A percentile compares a stretch with the other conserved stretches of the same genome.
Conservation (phyloP, 2,329 filamentous ascomycete genomes). For the Nemania diffusa region DNA sequence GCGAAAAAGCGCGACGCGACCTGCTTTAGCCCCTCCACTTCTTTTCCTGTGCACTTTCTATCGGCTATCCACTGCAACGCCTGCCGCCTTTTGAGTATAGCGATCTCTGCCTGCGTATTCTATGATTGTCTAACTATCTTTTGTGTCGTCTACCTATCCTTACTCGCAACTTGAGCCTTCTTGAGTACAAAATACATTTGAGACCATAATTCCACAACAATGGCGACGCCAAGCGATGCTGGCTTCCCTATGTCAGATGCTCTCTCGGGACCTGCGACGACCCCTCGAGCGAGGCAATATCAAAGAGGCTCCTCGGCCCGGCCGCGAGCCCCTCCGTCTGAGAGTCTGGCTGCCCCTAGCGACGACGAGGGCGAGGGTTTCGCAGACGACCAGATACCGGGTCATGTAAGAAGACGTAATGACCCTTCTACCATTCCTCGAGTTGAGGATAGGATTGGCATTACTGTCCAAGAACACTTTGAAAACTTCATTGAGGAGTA, state of each 20-base stretch:
- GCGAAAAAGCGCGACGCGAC: conserved; percentile 38
- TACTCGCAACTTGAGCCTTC: not conserved
- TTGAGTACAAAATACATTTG: not conserved
- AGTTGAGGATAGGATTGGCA: conserved; percentile 80
- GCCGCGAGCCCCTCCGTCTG: conserved; percentile 69
- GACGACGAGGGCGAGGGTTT: conserved; percentile 72
- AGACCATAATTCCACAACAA: conserved; percentile 41
- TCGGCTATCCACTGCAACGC: not conserved
- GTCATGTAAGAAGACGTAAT: conserved; percentile 57
- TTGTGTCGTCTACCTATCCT: not conserved
- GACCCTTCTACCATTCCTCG: conserved; percentile 68
- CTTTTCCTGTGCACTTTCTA: conserved; percentile 14
- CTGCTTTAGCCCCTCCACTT: conserved; percentile 34
- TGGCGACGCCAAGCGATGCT: conserved; percentile 66
- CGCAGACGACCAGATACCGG: conserved; percentile 71
- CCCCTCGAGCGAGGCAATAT: conserved; percentile 56
- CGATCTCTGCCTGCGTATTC: conserved; percentile 11
- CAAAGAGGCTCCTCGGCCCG: conserved; percentile 64
- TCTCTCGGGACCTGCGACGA: conserved; percentile 55
- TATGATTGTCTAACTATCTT: not conserved
- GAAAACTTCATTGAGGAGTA: conserved; percentile 83
- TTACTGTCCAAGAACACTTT: conserved; percentile 79
- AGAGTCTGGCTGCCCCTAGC: conserved; percentile 68
- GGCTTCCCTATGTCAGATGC: conserved; percentile 69
- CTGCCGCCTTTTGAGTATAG: not conserved